Conservation (phyloP, 2,329 filamentous ascomycete species). For the Microsporum audouinii region DNA sequence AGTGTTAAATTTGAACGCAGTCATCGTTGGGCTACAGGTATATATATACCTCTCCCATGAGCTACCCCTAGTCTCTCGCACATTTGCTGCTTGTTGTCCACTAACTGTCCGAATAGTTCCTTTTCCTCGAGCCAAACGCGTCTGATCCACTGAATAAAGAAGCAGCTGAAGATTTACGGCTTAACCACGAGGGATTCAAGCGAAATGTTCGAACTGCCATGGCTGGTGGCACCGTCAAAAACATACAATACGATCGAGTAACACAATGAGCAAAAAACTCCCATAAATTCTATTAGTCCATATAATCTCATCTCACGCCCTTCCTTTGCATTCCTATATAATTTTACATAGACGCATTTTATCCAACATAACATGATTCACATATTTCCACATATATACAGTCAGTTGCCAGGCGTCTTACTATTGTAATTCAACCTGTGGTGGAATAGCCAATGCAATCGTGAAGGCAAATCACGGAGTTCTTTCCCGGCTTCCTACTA, state of each 20-base stretch:
- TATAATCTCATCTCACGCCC: neutral
- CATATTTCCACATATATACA: neutral
- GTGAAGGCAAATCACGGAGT: no score
- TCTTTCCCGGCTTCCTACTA: no score
- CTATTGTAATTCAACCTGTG: no score
- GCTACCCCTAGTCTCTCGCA: constrained; percentile 12
- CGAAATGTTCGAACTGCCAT: constrained; percentile 78
- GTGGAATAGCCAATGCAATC: no score
- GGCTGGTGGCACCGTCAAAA: constrained; percentile 65
- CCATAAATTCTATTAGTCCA: neutral
- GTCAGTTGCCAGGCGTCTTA: neutral
- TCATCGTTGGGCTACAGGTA: constrained; percentile 87
- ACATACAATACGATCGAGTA: constrained; percentile 65
- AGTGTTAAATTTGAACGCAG: constrained; percentile 88
- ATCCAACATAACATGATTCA: neutral
- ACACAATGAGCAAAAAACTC: constrained; percentile 42
- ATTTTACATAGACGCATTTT: neutral
- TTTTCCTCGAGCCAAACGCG: constrained; percentile 95
- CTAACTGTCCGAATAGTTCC: constrained; percentile 49
- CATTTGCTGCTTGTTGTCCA: neutral
- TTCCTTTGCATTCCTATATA: neutral
- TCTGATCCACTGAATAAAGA: constrained; percentile 98
- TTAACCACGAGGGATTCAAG: constrained; percentile 79
- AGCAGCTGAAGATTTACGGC: constrained; percentile 80
- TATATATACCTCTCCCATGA: constrained; percentile 24